Evolutionary conservation across 2,329 filamentous ascomycete genomes (phyloP).

Genomic region (Samsoniella hepiali): DNA sequence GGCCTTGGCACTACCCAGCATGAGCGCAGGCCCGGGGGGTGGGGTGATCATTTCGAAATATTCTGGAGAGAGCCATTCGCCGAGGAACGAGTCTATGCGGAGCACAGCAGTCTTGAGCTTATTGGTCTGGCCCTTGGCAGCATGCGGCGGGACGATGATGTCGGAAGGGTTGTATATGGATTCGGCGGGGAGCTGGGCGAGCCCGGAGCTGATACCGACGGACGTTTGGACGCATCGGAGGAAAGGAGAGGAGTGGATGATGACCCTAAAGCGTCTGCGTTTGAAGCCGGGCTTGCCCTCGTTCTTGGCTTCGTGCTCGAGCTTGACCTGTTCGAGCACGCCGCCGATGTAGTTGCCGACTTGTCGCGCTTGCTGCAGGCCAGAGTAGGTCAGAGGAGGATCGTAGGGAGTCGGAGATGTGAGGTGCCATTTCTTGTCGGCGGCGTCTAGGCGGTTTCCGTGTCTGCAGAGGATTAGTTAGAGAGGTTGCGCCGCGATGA

Average conservation of each 20-base stretch:
- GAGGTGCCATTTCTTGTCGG: slow-evolving; percentile 92
- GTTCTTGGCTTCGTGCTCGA: slow-evolving; percentile 37
- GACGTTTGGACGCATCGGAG: slow-evolving; percentile 90
- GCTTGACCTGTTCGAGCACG: slow-evolving; percentile 56
- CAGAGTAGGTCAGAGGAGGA: slow-evolving; percentile 88
- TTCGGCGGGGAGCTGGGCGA: slow-evolving; percentile 55
- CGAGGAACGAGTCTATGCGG: slow-evolving; percentile 86
- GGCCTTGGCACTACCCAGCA: slow-evolving; percentile 86
- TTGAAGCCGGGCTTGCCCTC: slow-evolving; percentile 28
- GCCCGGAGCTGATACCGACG: slow-evolving; percentile 79
- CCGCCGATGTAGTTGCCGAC: slow-evolving; percentile 81
- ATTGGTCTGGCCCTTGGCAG: slow-evolving; percentile 26
- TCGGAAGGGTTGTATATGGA: slow-evolving; percentile 34
- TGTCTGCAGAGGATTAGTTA: slow-evolving; percentile 54
- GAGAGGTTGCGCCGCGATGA: neutral
- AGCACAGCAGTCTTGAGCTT: slow-evolving; percentile 58
- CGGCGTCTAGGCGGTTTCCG: slow-evolving; percentile 88
- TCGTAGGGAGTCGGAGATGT: slow-evolving; percentile 93
- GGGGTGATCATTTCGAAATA: slow-evolving; percentile 93
- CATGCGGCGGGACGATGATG: slow-evolving; percentile 33
- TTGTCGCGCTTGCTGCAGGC: slow-evolving; percentile 81
- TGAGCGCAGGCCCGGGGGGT: slow-evolving; percentile 78
- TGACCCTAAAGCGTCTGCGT: slow-evolving; percentile 67
- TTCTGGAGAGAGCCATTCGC: slow-evolving; percentile 90
- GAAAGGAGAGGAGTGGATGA: slow-evolving; percentile 93